A percentile compares a stretch with the other conserved stretches of the same genome.
phyloP scores from a whole-genome alignment of 805 yeast genomes.

The Ogataea henricii region DNA sequence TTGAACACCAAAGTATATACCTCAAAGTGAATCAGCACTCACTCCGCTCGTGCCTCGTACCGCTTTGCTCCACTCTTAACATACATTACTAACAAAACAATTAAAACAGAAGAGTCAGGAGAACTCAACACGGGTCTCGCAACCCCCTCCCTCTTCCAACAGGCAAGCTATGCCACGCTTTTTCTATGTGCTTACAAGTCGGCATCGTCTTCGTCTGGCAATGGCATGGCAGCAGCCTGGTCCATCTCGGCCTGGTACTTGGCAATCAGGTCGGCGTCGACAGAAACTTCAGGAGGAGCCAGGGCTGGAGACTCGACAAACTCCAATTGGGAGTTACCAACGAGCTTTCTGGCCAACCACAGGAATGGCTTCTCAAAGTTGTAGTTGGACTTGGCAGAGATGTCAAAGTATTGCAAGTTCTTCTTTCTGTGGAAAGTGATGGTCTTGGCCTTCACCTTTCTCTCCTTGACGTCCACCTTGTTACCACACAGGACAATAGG shows the following conservation, averaged over 20 bases:
- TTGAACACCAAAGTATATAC: too few relatives aligned
- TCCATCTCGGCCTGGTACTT: conserved; percentile 99
- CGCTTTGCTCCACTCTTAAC: too few relatives aligned
- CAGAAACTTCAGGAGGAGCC: conserved; percentile 99
- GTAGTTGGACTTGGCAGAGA: conserved; percentile 99
- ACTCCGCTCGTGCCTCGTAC: too few relatives aligned
- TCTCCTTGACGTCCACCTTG: conserved; percentile 99
- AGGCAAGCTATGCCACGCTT: not conserved
- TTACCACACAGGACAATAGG: conserved; percentile 99
- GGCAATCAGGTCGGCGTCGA: conserved; percentile 94
- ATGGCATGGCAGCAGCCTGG: conserved; percentile 98
- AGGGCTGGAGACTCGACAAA: conserved; percentile 99
- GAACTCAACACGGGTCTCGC: not conserved
- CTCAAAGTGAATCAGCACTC: too few relatives aligned
- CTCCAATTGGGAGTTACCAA: conserved; percentile 97
- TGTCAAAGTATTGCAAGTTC: conserved; percentile 98
- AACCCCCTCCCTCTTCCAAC: too few relatives aligned
- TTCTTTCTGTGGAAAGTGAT: conserved; percentile 99
- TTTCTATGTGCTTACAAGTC: conserved; percentile 66
- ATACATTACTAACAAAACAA: conserved; percentile 11
- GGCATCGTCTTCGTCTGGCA: conserved; percentile 99
- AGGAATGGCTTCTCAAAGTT: conserved; percentile 99
- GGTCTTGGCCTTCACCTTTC: conserved; percentile 99
- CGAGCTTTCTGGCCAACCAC: conserved; percentile 99
- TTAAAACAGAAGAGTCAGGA: conserved; percentile 1